Base-by-base conservation (phyloP, 306 rosid species). In the Dicorynia guianensis region DNA sequence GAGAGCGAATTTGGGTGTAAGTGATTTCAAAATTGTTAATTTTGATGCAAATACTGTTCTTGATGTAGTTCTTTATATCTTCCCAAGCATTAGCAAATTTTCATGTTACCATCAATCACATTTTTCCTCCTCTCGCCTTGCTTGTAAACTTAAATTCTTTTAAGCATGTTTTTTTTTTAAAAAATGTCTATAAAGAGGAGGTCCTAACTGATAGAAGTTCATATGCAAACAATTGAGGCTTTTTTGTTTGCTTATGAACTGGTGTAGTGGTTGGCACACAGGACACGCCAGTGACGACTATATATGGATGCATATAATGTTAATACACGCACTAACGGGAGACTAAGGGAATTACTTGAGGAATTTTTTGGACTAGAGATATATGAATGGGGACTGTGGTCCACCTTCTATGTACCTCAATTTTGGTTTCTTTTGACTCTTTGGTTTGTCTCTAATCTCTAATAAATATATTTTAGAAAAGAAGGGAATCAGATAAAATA, bases 1-100 rank as follows among this genome's bases (percentile, higher is more conserved):
- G 93, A 91, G 99, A 80, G 62, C 86, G 58, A 92, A 88, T 73
- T 89, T 96, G 81, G 83, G 89, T 63, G 99, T 96, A 96, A 96
- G 99, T 96, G 80, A 19, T 76, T 59, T 57, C 30, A 49, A 57
- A 12, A 4, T 69, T 20, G 43, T 58, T 15, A 11, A 25, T 52
- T 40, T 55, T 47, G 4, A 55, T 14, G 57, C 61, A 33, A 50
- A 30, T 77, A 40, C 58, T 63, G 48, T 69, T 47, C 54, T 25
- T n/a, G 18, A 3, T 44, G 6, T 40, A 42, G 9, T 49, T 63
- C 52, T 69, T 57, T 60, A 15, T 47, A 69, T n/a, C n/a, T n/a
- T n/a, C n/a, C n/a, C 57, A 42, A 34, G 58, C 69, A 43, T 61
- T 67, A 40, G 49, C 61, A 54, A 13, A 10, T 68, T 74, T 71